Conservation (phyloP, 2,329 filamentous ascomycete genomes). For the Aspergillus versicolor region DNA sequence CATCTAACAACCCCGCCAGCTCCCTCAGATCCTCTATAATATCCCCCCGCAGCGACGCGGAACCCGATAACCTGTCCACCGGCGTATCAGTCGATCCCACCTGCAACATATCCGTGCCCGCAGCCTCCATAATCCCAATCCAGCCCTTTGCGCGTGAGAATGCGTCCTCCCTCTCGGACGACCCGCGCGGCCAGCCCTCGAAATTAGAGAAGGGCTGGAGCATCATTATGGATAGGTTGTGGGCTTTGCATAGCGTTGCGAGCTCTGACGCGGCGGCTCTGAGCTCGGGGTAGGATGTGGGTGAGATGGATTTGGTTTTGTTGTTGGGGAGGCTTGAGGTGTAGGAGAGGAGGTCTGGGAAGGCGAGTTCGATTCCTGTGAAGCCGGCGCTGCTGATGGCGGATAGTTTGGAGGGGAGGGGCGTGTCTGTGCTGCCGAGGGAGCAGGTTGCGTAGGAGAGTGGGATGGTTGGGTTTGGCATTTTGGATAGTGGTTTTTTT, state of each 20-base stretch:
- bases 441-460: slow-evolving; percentile 46
- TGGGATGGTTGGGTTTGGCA: slow-evolving; percentile 22
- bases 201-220: slow-evolving; percentile 76
- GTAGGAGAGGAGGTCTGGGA: slow-evolving; percentile 69
- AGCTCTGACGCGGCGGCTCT: slow-evolving; percentile 56
- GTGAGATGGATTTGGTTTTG: slow-evolving; percentile 45
- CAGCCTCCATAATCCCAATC: slow-evolving; percentile 69
- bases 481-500: neutral
- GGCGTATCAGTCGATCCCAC: slow-evolving; percentile 48
- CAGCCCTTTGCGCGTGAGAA: slow-evolving; percentile 65
- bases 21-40: slow-evolving; percentile 63
- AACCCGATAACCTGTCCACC: neutral
- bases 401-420: slow-evolving; percentile 39
- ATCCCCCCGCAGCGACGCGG: slow-evolving; percentile 26
- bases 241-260: slow-evolving; percentile 53
- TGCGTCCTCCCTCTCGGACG: slow-evolving; percentile 59
- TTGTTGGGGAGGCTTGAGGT: slow-evolving; percentile 51
- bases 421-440: slow-evolving; percentile 37
- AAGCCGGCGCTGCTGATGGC: slow-evolving; percentile 48
- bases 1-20: slow-evolving; percentile 62
- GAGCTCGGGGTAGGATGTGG: slow-evolving; percentile 61
- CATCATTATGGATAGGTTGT: slow-evolving; percentile 64
- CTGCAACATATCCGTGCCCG: slow-evolving; percentile 70
- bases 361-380: slow-evolving; percentile 69
- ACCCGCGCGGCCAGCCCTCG: slow-evolving; percentile 67